Base-by-base conservation (phyloP, 352 stramenopile genomes). In the Globisporangium alternatum region DNA sequence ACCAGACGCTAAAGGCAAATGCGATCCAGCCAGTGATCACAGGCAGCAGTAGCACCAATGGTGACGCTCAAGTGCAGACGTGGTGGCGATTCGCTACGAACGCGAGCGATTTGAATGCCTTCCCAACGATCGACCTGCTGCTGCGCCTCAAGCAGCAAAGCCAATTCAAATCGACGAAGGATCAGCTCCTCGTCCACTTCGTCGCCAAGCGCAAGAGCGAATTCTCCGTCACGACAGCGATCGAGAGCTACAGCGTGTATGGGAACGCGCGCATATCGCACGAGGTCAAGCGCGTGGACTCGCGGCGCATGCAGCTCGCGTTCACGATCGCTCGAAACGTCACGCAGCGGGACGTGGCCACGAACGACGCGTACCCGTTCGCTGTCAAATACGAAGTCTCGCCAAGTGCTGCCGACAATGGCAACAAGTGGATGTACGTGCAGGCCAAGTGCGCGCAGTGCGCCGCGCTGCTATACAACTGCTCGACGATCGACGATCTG, bases 91-190 rank as follows among this genome's bases (percentile, higher is more conserved):
- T 78, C 54, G 52, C 47, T 3, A 61, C 63, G 0, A 58, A 51
- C 13, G 22, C 28, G 15, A 48, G 53, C 22, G 30, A 43, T n/a
- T 1, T 22, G 3, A 47, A 22, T 8, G 2, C 30, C 7, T 0
- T 31, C 3, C 62, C 48, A 21, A 48, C 54, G 9, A 61, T 80
- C 31, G 70, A 78, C 21, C 0, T 80, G 43, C 33, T 80, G 10
- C 67, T 80, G 17, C 70, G 65, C 3, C 52, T 80, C 44, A 67
- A 70, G 10, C 73, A 80, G 49, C 67, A 63, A 45, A 80, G 73
- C 39, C 73, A 80, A 33, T 62, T 64, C 8, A 52, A 58, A 3
- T 66, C 67, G 3, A 33, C 15, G 21, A 58, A 75, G 28, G 70
- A 80, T 43, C 65, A 80, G 47, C 45, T 78, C 8, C 19, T 78